phyloP scores from a whole-genome alignment of 2,329 filamentous ascomycete species.

The Hypocreales sp. region DNA sequence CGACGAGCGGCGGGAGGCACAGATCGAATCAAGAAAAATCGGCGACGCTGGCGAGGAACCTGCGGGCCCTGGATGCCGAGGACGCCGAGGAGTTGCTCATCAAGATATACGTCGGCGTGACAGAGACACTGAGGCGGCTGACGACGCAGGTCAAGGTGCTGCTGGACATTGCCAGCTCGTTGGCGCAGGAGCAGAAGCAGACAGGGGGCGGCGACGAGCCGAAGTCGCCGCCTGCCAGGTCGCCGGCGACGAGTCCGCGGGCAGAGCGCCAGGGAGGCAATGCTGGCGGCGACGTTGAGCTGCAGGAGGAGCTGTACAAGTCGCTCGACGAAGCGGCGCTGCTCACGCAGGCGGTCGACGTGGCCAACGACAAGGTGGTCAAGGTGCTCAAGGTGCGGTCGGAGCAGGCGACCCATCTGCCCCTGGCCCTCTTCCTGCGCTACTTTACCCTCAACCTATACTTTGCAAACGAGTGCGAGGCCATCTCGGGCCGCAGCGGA shows the following conservation, averaged over 20 bases:
- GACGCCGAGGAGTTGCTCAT: conserved; percentile 74
- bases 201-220: conserved; percentile 25
- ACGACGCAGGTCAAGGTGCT: conserved; percentile 87
- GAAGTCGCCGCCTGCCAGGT: conserved; percentile 32
- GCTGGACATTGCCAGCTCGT: conserved; percentile 78
- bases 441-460: conserved; percentile 73
- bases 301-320: conserved; percentile 63
- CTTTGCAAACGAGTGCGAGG: conserved; percentile 77
- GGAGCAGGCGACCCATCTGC: conserved; percentile 54
- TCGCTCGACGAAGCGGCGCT: conserved; percentile 64
- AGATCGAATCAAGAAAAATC: conserved; percentile 79
- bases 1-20: conserved; percentile 56
- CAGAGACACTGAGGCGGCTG: conserved; percentile 71
- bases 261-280: conserved; percentile 13
- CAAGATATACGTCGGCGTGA: conserved; percentile 73
- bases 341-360: conserved; percentile 65
- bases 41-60: conserved; percentile 70
- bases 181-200: conserved; percentile 28
- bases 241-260: conserved; percentile 36
- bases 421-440: conserved; percentile 56
- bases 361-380: conserved; percentile 61
- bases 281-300: conserved; percentile 21
- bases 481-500: conserved; percentile 65
- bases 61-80: conserved; percentile 66
- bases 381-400: conserved; percentile 64